phyloP scores from a whole-genome alignment of 805 yeast genomes.

The Candida silvicultrix region DNA sequence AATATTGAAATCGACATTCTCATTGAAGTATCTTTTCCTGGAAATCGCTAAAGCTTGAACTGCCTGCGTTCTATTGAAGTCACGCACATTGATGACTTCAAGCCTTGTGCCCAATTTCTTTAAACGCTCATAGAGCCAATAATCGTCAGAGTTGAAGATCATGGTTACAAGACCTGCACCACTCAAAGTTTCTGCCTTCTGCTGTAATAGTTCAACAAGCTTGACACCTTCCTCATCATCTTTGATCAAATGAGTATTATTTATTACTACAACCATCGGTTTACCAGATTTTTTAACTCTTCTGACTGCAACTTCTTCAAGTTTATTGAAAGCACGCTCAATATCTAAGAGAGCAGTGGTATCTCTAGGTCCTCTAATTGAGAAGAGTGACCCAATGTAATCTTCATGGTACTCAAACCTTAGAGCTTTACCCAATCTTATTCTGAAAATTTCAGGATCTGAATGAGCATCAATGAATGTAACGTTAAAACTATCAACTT shows the following conservation, averaged over 20 bases:
- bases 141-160: slow-evolving; percentile 76
- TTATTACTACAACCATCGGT: slow-evolving; percentile 67
- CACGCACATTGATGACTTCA: slow-evolving; percentile 64
- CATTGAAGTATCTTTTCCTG: slow-evolving; percentile 38
- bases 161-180: slow-evolving; percentile 49
- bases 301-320: slow-evolving; percentile 64
- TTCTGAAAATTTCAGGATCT: slow-evolving; percentile 76
- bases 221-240: slow-evolving; percentile 71
- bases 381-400: slow-evolving; percentile 74
- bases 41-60: slow-evolving; percentile 46
- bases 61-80: slow-evolving; percentile 51
- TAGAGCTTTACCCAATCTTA: slow-evolving; percentile 69
- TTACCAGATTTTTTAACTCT: slow-evolving; percentile 34
- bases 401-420: slow-evolving; percentile 73
- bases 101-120: slow-evolving; percentile 66
- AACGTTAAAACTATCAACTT: slow-evolving; percentile 56
- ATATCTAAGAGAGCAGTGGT: slow-evolving; percentile 77
- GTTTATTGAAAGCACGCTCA: slow-evolving; percentile 71
- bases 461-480: slow-evolving; percentile 77
- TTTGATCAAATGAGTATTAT: slow-evolving; percentile 67
- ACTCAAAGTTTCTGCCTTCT: slow-evolving; percentile 72
- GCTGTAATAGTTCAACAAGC: slow-evolving; percentile 69
- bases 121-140: slow-evolving; percentile 79
- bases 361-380: slow-evolving; percentile 79
- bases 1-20: slow-evolving; percentile 28